Conservation (phyloP, 163 green algal species). For the Chlorella variabilis region DNA sequence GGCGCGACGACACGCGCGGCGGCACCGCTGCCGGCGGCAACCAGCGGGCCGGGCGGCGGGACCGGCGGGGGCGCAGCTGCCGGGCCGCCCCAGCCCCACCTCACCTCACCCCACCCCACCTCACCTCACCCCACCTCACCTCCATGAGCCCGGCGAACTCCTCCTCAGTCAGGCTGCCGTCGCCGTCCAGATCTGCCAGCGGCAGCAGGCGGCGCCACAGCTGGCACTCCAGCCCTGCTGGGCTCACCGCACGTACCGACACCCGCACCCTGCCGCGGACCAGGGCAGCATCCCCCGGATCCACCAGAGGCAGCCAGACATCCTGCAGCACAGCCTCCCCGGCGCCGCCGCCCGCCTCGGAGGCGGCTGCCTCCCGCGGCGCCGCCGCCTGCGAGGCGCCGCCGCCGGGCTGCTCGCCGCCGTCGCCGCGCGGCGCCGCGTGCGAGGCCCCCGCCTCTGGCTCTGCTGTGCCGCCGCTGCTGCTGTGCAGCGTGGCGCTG, state of each 20-base stretch:
- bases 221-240: constrained; percentile 45
- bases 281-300: constrained; percentile 27
- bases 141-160: constrained; percentile 51
- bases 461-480: neutral
- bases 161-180: constrained; percentile 37
- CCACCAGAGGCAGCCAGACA: constrained; percentile 38
- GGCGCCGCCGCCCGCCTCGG: too few species aligned
- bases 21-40: too few species aligned
- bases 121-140: too few species aligned
- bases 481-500: neutral
- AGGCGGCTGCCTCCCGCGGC: too few species aligned
- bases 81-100: too few species aligned
- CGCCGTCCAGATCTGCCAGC: constrained; percentile 51
- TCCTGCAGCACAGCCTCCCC: constrained; percentile 23
- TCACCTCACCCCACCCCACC: too few species aligned
- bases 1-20: too few species aligned
- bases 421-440: too few species aligned
- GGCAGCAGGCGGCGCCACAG: constrained; percentile 55
- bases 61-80: too few species aligned
- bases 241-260: constrained; percentile 6
- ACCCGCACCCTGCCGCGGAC: constrained; percentile 24
- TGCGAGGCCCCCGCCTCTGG: neutral
- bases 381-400: too few species aligned
- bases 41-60: too few species aligned
- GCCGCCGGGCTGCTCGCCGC: too few species aligned